These are phyloP conservation scores for Singerocomus inundabilis DNA, from an alignment of 1,284 basidiomycete species.

Conservation along the genomic window DNA sequence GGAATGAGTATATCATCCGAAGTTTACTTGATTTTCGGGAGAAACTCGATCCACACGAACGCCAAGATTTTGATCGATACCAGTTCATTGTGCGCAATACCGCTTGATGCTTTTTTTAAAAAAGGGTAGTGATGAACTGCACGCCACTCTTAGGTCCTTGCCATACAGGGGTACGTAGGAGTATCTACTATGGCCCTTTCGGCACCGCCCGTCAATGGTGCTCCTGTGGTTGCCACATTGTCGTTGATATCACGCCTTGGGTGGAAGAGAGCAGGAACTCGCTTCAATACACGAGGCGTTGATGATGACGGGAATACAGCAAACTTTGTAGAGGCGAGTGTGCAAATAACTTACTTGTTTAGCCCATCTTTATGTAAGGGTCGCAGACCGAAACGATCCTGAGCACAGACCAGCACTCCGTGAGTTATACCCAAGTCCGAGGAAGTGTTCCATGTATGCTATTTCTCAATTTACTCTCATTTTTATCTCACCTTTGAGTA, in stretches of 20 bases:
- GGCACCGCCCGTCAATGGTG: slow-evolving; percentile 67
- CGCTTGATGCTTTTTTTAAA: slow-evolving; percentile 26
- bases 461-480: slow-evolving; percentile 14
- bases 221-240: slow-evolving; percentile 65
- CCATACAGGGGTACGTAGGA: slow-evolving; percentile 92
- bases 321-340: slow-evolving; percentile 89
- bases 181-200: slow-evolving; percentile 69
- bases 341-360: slow-evolving; percentile 6
- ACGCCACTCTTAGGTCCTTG: slow-evolving; percentile 58
- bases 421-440: slow-evolving; percentile 91
- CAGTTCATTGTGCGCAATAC: slow-evolving; percentile 70
- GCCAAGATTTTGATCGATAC: slow-evolving; percentile 70
- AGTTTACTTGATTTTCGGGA: slow-evolving; percentile 81
- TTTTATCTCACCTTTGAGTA: slow-evolving; percentile 12
- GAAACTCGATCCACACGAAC: slow-evolving; percentile 65
- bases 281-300: slow-evolving; percentile 96
- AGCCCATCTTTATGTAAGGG: slow-evolving; percentile 8
- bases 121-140: slow-evolving; percentile 13
- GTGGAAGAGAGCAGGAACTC: slow-evolving; percentile 94
- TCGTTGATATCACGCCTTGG: slow-evolving; percentile 85
- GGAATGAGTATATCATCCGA: slow-evolving; percentile 83
- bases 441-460: slow-evolving; percentile 88
- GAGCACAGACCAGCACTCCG: slow-evolving; percentile 77
- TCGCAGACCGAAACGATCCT: slow-evolving; percentile 87
- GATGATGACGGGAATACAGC: slow-evolving; percentile 98